Percentiles rank a stretch among this genome's conserved stretches.
phyloP scores from a whole-genome alignment of 2,329 filamentous ascomycete species.

The Fusarium begoniae region DNA sequence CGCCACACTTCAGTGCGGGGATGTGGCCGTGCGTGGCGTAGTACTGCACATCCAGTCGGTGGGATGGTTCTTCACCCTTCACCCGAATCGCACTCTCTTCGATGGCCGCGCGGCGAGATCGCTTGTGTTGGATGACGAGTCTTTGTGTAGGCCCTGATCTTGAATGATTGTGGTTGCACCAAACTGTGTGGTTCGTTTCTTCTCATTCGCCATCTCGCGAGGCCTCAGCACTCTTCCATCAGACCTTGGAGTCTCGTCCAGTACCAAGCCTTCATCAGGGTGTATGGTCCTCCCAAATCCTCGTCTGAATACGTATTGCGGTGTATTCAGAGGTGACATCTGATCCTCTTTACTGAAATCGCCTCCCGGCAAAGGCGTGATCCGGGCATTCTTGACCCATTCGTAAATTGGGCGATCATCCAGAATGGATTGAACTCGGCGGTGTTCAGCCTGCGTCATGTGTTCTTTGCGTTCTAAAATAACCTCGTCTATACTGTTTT shows the following conservation, averaged over 20 bases:
- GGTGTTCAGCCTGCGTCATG: slow-evolving; percentile 76
- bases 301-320: slow-evolving; percentile 62
- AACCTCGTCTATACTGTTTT: slow-evolving; percentile 83
- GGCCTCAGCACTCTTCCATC: slow-evolving; percentile 2
- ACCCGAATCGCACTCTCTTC: slow-evolving; percentile 44
- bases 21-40: slow-evolving; percentile 25
- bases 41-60: not conserved
- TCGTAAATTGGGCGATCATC: slow-evolving; percentile 67
- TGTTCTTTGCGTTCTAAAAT: slow-evolving; percentile 77
- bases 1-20: slow-evolving; percentile 18
- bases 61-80: slow-evolving; percentile 21
- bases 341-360: slow-evolving; percentile 53
- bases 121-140: slow-evolving; percentile 16
- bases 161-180: slow-evolving; percentile 21
- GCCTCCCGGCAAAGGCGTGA: slow-evolving; percentile 49
- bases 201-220: slow-evolving; percentile 19
- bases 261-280: slow-evolving; percentile 58
- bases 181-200: slow-evolving; percentile 40
- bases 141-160: slow-evolving; percentile 6
- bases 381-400: slow-evolving; percentile 65
- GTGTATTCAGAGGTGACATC: slow-evolving; percentile 56
- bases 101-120: slow-evolving; percentile 40
- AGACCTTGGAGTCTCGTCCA: slow-evolving; percentile 34
- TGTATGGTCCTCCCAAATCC: slow-evolving; percentile 55
- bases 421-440: slow-evolving; percentile 63